Conservation (phyloP, 306 rosid genomes). For the Morella rubra region DNA sequence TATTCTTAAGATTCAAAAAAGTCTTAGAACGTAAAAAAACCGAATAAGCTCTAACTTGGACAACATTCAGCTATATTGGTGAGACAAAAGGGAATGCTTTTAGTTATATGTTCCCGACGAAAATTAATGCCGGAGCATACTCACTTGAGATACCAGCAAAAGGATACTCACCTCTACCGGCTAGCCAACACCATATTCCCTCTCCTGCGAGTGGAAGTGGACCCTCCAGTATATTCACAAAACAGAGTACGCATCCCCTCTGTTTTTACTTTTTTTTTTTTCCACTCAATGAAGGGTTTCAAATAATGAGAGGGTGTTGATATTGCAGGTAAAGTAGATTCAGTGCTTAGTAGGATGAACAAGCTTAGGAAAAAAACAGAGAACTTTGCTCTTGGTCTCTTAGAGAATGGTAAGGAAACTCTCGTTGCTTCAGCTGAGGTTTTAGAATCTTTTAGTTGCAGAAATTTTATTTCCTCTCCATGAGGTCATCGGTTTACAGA, state of each 20-base stretch:
- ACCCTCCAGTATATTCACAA: slow-evolving; percentile 13
- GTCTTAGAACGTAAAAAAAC: too few relatives aligned
- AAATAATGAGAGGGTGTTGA: not conserved
- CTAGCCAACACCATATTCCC: slow-evolving; percentile 30
- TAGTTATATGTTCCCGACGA: not conserved
- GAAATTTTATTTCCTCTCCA: not conserved
- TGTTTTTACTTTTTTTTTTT: not conserved
- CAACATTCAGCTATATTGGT: not conserved
- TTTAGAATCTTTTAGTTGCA: not conserved
- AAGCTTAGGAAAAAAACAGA: slow-evolving; percentile 27
- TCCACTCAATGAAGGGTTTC: not conserved
- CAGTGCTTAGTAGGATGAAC: slow-evolving; percentile 32
- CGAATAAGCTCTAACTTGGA: too few relatives aligned
- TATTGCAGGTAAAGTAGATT: slow-evolving; percentile 34
- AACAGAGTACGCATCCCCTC: slow-evolving; percentile 30
- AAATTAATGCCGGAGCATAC: slow-evolving; percentile 9
- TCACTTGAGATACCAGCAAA: slow-evolving; percentile 29
- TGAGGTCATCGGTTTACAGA: not conserved
- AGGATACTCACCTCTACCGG: slow-evolving; percentile 39
- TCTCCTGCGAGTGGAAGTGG: slow-evolving; percentile 8
- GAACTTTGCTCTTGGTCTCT: slow-evolving; percentile 38
- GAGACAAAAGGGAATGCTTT: not conserved
- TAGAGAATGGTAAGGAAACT: slow-evolving; percentile 41
- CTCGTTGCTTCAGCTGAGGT: not conserved
- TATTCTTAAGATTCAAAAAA: too few relatives aligned